These are phyloP conservation scores for Suillus bovinus DNA, from an alignment of 768 basidiomycete genomes.

Conservation along the genomic window DNA sequence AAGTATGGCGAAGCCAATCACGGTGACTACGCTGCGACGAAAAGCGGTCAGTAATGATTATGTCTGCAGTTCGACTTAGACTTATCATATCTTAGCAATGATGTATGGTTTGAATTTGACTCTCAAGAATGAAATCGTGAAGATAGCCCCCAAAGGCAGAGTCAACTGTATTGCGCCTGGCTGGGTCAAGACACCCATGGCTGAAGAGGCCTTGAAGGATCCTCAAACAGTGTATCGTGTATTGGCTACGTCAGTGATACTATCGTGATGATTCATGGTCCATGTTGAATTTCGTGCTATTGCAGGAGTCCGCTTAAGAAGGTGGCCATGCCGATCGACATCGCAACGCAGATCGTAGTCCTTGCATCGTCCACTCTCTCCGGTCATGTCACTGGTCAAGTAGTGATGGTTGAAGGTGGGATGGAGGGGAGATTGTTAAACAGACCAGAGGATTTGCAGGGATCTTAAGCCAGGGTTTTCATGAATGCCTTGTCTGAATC, in stretches of 20 bases:
- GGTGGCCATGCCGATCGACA: constrained; percentile 58
- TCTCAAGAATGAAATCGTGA: too few relatives aligned
- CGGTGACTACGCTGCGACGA: constrained; percentile 65
- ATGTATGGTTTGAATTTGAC: too few relatives aligned
- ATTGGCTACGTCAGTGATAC: constrained; percentile 59
- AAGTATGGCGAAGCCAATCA: constrained; percentile 72
- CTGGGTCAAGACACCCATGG: too few relatives aligned
- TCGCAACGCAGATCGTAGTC: constrained; percentile 64
- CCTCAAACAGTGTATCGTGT: constrained; percentile 54
- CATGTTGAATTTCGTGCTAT: background rate
- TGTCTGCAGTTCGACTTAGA: background rate
- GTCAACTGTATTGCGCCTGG: too few relatives aligned
- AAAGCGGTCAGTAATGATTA: constrained; percentile 51
- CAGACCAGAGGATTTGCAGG: constrained; percentile 35
- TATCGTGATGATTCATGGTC: background rate
- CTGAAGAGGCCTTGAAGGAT: constrained; percentile 55
- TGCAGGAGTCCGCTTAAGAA: constrained; percentile 70
- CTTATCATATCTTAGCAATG: too few relatives aligned
- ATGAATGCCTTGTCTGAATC: background rate
- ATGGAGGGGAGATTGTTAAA: constrained; percentile 71
- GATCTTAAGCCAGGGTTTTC: background rate
- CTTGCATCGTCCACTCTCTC: constrained; percentile 62
- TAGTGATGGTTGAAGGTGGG: constrained; percentile 71
- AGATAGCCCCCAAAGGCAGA: too few relatives aligned
- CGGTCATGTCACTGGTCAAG: constrained; percentile 73